Conservation (phyloP, 768 basidiomycete genomes). For the Kockovaella imperatae region DNA sequence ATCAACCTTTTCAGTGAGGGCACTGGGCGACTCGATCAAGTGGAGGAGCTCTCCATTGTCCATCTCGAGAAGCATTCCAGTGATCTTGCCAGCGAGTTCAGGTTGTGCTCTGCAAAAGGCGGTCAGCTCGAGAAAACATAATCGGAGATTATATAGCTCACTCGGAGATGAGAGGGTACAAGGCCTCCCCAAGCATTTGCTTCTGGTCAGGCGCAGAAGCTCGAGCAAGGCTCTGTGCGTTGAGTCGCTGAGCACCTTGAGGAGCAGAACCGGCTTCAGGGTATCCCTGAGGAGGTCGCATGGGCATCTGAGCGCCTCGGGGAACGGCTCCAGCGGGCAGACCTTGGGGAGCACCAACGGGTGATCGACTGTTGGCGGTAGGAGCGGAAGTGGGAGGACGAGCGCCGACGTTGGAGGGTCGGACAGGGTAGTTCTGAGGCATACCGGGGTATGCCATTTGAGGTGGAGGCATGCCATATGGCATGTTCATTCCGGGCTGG, state of each 20-base stretch:
- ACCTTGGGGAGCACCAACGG: constrained; percentile 46
- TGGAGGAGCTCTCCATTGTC: constrained; percentile 87
- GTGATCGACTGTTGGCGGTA: constrained; percentile 45
- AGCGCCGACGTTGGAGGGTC: constrained; percentile 29
- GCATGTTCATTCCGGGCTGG: constrained; percentile 56
- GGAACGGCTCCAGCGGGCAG: constrained; percentile 42
- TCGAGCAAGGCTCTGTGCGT: constrained; percentile 56
- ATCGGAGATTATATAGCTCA: constrained; percentile 71
- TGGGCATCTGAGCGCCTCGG: constrained; percentile 27
- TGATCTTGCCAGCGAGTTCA: constrained; percentile 95
- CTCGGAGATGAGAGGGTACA: constrained; percentile 83
- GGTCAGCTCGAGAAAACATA: constrained; percentile 48
- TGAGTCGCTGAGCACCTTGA: constrained; percentile 48
- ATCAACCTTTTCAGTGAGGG: constrained; percentile 79
- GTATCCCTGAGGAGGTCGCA: constrained; percentile 45
- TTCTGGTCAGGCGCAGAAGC: constrained; percentile 80
- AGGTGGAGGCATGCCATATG: constrained; percentile 28
- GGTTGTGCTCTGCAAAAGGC: constrained; percentile 60
- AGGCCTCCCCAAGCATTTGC: constrained; percentile 95
- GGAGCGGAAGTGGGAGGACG: constrained; percentile 57
- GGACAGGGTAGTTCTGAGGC: constrained; percentile 31
- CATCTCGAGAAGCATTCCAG: constrained; percentile 99
- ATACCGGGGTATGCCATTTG: constrained; percentile 22
- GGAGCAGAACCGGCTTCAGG: constrained; percentile 34
- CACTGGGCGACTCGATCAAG: constrained; percentile 71